These are phyloP conservation scores for Aspergillus cristatus DNA, from an alignment of 495 filamentous ascomycete species.

Conservation along the genomic window DNA sequence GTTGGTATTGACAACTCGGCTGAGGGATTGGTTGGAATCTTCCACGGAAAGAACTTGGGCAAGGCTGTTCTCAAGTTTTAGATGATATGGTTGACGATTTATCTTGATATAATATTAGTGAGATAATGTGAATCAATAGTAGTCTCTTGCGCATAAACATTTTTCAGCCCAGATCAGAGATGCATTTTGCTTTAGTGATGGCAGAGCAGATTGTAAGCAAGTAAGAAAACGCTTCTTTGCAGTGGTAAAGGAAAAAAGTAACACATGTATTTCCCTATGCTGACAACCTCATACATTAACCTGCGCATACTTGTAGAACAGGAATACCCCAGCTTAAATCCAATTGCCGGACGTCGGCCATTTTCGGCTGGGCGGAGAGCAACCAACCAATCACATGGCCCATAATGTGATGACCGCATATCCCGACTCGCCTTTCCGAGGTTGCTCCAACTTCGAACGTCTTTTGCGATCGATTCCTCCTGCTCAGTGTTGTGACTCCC, in stretches of 20 bases:
- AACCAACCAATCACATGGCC: conserved; percentile 32
- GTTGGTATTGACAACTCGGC: conserved; percentile 76
- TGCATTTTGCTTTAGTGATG: conserved; percentile 1
- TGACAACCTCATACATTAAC: too few species aligned
- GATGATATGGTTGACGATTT: conserved; percentile 2
- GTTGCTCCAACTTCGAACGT: conserved; percentile 26
- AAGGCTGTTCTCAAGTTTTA: conserved; percentile 78
- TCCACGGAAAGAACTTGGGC: conserved; percentile 83
- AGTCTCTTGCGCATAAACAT: conserved; percentile 6
- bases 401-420: conserved; percentile 33
- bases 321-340: conserved; percentile 6
- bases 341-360: conserved; percentile 29
- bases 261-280: too few species aligned
- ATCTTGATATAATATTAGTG: background rate
- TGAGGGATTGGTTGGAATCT: conserved; percentile 77
- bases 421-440: conserved; percentile 39
- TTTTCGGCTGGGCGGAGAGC: conserved; percentile 36
- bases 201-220: background rate
- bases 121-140: background rate
- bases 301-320: too few species aligned
- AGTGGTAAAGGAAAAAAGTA: too few species aligned
- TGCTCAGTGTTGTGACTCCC: too few species aligned
- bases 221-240: too few species aligned
- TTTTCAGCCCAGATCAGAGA: conserved; percentile 1
- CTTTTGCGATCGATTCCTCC: background rate